Percentiles rank a stretch among this genome's conserved stretches.
Conservation (phyloP, 1,284 basidiomycete species). For the Macrocybe sp. region DNA sequence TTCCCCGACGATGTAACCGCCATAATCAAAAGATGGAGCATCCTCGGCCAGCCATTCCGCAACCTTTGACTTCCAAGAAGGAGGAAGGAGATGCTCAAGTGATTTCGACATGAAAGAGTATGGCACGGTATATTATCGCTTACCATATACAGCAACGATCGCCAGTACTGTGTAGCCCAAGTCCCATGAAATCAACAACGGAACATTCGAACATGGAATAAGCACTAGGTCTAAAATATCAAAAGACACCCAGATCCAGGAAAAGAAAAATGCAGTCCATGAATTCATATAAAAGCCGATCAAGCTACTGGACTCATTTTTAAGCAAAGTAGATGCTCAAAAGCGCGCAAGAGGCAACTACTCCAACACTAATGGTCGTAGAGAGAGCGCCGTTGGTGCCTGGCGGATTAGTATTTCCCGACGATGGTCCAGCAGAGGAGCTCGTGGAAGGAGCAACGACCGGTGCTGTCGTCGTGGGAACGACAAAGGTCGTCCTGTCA, state of each 20-base stretch:
- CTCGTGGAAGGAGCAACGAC: conserved; percentile 7
- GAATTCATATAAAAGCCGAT: not conserved
- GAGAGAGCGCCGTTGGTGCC: conserved; percentile 21
- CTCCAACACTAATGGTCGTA: conserved; percentile 18
- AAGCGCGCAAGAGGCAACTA: conserved; percentile 18
- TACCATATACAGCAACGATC: not conserved
- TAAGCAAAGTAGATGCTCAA: conserved; percentile 13
- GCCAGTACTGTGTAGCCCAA: not conserved
- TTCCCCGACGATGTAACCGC: conserved; percentile 96
- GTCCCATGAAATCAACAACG: not conserved
- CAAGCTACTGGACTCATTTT: not conserved
- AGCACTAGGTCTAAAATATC: not conserved
- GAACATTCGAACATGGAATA: not conserved
- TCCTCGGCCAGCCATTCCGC: conserved; percentile 89
- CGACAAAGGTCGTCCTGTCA: not conserved
- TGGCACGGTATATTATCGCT: not conserved
- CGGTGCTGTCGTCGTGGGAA: conserved; percentile 6
- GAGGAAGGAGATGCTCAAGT: conserved; percentile 78
- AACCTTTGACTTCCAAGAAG: conserved; percentile 85
- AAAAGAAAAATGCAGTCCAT: too few relatives aligned
- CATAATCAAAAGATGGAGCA: conserved; percentile 95
- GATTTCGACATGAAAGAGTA: conserved; percentile 31
- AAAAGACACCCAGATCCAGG: too few relatives aligned
- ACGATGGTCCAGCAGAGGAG: conserved; percentile 12
- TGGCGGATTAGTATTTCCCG: conserved; percentile 20